phyloP scores from a whole-genome alignment of 805 yeast species.

The Hanseniaspora vineae region DNA sequence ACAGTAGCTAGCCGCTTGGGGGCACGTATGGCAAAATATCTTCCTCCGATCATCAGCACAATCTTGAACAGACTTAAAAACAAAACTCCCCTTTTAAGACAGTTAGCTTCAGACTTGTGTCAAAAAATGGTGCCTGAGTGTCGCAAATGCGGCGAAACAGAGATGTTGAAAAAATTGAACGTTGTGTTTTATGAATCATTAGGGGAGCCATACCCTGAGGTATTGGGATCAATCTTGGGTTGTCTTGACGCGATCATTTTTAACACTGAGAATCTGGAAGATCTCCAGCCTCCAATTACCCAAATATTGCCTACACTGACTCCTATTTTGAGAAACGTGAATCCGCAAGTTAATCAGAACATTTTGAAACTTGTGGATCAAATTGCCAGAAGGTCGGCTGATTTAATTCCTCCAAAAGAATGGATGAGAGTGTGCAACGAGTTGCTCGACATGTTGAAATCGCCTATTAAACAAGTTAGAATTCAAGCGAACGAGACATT shows the following conservation, averaged over 20 bases:
- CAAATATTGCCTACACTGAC: constrained; percentile 80
- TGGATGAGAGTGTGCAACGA: constrained; percentile 97
- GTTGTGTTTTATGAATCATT: constrained; percentile 76
- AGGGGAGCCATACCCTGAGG: constrained; percentile 93
- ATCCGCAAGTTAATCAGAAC: constrained; percentile 81
- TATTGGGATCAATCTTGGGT: constrained; percentile 68
- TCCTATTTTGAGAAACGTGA: constrained; percentile 80
- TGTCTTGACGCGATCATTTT: constrained; percentile 56
- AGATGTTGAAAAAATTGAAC: constrained; percentile 52
- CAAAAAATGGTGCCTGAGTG: constrained; percentile 54
- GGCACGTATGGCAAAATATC: constrained; percentile 50
- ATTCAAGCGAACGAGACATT: constrained; percentile 81
- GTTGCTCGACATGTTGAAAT: constrained; percentile 74
- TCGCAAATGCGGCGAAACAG: constrained; percentile 49
- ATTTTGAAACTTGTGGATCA: constrained; percentile 69
- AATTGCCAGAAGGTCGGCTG: constrained; percentile 71
- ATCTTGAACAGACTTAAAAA: constrained; percentile 62
- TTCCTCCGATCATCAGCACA: constrained; percentile 60
- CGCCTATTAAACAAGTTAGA: constrained; percentile 63
- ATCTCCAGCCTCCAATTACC: constrained; percentile 66
- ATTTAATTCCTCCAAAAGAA: constrained; percentile 76
- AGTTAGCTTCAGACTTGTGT: constrained; percentile 74
- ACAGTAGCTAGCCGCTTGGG: constrained; percentile 51
- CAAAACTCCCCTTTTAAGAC: constrained; percentile 58
- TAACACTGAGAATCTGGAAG: constrained; percentile 38